Evolutionary conservation across 2,329 filamentous ascomycete species (phyloP).

Genomic region (Pseudogymnoascus sp.): DNA sequence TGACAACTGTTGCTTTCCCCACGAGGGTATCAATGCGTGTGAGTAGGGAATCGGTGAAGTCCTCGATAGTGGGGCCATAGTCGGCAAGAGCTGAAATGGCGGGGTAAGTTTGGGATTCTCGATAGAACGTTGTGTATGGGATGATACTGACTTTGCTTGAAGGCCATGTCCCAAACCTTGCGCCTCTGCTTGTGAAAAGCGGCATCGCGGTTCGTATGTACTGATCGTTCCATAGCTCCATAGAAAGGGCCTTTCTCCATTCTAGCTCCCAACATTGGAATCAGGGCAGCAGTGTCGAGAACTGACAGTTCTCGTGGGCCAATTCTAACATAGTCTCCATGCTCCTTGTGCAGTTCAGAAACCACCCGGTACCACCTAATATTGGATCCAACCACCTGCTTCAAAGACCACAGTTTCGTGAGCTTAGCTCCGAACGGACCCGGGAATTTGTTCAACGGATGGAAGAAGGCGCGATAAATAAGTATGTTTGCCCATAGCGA

Average conservation of each 20-base stretch:
- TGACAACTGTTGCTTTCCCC: constrained; percentile 18
- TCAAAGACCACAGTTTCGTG: constrained; percentile 18
- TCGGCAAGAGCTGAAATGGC: constrained; percentile 13
- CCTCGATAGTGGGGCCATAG: constrained; percentile 20
- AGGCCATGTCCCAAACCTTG: constrained; percentile 2
- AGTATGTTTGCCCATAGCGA: constrained; percentile 11
- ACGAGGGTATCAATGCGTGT: constrained; percentile 11
- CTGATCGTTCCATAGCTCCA: constrained; percentile 13
- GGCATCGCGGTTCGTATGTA: constrained; percentile 17
- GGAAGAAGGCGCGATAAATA: constrained; percentile 20
- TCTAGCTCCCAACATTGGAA: constrained; percentile 13
- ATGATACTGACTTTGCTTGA: constrained; percentile 3
- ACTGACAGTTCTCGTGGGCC: constrained; percentile 19
- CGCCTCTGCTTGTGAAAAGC: constrained; percentile 18
- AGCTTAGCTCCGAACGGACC: constrained; percentile 21
- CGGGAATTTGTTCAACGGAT: constrained; percentile 21
- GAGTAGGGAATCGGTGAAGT: constrained; percentile 16
- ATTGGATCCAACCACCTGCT: constrained; percentile 7
- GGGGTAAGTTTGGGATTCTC: neutral
- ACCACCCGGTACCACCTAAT: constrained; percentile 16
- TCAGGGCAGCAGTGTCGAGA: constrained; percentile 17
- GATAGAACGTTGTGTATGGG: neutral
- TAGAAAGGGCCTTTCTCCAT: constrained; percentile 21
- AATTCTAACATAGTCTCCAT: constrained; percentile 21
- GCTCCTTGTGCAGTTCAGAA: constrained; percentile 14